Evolutionary conservation across 2,329 filamentous ascomycete genomes (phyloP).

Genomic region (Diaporthe capsici): DNA sequence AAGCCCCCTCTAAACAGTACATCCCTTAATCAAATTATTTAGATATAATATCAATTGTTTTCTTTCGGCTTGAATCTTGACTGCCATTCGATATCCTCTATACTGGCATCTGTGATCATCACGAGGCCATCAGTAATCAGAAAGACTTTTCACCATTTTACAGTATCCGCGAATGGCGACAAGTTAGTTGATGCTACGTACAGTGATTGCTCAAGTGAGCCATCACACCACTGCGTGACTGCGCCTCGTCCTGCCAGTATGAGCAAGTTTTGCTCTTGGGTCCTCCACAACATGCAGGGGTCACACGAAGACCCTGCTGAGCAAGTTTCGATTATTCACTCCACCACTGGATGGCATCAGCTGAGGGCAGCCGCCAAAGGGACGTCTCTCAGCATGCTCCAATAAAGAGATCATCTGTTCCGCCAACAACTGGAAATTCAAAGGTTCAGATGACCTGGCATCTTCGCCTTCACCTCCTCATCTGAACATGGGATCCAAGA

Average conservation of each 20-base stretch:
- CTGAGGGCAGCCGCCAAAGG: neutral
- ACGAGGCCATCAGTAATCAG: neutral
- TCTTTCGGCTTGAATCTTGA: neutral
- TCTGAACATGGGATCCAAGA: conserved; percentile 8
- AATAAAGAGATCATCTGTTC: neutral
- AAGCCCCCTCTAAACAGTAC: too few species aligned
- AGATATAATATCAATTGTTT: too few species aligned
- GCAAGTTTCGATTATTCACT: conserved; percentile 19
- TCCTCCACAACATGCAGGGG: conserved; percentile 11
- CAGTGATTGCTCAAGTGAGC: neutral
- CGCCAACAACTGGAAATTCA: neutral
- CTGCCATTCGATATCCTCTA: neutral
- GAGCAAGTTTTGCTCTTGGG: conserved; percentile 2
- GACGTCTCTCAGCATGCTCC: neutral
- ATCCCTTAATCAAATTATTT: too few species aligned
- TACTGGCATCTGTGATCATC: neutral
- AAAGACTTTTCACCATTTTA: neutral
- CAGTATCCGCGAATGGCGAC: neutral
- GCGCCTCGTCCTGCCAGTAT: neutral
- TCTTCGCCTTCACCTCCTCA: neutral
- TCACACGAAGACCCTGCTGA: conserved; percentile 20
- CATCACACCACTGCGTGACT: neutral
- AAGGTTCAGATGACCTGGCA: neutral
- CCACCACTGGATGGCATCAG: neutral
- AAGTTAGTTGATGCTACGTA: neutral